phyloP scores from a whole-genome alignment of 164 flowering plant species.

The Protea cynaroides region DNA sequence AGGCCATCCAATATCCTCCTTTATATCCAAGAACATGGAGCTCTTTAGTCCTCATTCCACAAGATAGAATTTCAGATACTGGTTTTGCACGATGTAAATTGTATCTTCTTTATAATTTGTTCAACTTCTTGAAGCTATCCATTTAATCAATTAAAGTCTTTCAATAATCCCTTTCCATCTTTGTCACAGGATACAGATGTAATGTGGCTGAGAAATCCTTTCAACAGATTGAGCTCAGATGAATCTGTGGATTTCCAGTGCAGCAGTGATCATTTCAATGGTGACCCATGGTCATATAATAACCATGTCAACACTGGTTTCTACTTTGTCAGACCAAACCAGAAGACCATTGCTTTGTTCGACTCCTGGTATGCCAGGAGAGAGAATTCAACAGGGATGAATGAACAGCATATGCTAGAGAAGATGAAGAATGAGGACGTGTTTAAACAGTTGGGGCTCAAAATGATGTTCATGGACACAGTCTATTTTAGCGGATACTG shows the following conservation, averaged over 20 bases:
- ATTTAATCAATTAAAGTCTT: too few species aligned
- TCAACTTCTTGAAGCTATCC: too few species aligned
- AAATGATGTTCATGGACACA: conserved; percentile 35
- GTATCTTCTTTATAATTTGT: too few species aligned
- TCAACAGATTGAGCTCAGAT: conserved; percentile 23
- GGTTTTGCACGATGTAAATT: too few species aligned
- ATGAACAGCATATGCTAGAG: conserved; percentile 65
- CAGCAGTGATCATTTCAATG: conserved; percentile 45
- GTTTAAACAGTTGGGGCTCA: conserved; percentile 22
- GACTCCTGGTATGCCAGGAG: conserved; percentile 43
- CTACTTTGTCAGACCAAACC: conserved; percentile 51
- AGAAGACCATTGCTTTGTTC: conserved; percentile 44
- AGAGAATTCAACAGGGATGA: conserved; percentile 38
- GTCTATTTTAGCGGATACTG: conserved; percentile 60
- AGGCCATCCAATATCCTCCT: too few species aligned
- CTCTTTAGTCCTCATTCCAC: too few species aligned
- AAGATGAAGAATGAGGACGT: conserved; percentile 22
- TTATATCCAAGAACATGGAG: too few species aligned
- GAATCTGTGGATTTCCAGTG: conserved; percentile 44
- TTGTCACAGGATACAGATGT: too few species aligned
- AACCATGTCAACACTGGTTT: conserved; percentile 55
- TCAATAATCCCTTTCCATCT: too few species aligned
- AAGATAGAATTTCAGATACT: too few species aligned
- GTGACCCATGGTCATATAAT: conserved; percentile 22
- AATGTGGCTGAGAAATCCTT: conserved; percentile 66